Evolutionary conservation across 495 filamentous ascomycete species (phyloP).

Genomic region (Penicillium bialowiezense): DNA sequence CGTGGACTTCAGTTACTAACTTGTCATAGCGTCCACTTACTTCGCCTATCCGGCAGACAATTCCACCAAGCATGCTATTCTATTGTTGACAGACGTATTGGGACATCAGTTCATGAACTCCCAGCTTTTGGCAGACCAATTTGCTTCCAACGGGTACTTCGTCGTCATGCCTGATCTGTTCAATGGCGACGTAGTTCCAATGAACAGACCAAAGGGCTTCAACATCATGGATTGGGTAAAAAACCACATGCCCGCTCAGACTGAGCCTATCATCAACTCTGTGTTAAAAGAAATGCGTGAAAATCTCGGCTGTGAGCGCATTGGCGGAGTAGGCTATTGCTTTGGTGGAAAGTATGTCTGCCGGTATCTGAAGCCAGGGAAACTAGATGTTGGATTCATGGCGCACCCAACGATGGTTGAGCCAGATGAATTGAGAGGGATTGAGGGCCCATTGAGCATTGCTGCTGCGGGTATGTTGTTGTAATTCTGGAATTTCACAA

Average conservation of each 20-base stretch:
- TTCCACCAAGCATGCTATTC: conserved; percentile 24
- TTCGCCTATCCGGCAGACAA: too few species aligned
- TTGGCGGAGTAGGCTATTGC: conserved; percentile 75
- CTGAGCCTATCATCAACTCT: conserved; percentile 59
- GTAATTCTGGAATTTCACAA: background rate
- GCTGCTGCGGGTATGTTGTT: conserved; percentile 56
- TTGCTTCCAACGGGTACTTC: conserved; percentile 73
- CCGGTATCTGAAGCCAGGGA: conserved; percentile 34
- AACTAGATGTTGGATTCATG: conserved; percentile 57
- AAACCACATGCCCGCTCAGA: conserved; percentile 50
- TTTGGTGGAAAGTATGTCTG: conserved; percentile 63
- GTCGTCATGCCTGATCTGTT: conserved; percentile 61
- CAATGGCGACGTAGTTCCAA: conserved; percentile 30
- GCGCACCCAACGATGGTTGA: conserved; percentile 74
- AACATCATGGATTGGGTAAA: conserved; percentile 29
- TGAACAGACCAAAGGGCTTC: conserved; percentile 25
- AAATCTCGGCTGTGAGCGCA: conserved; percentile 52
- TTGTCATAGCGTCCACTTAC: too few species aligned
- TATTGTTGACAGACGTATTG: conserved; percentile 33
- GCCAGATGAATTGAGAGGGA: conserved; percentile 63
- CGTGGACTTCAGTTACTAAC: too few species aligned
- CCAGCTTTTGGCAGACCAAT: conserved; percentile 62
- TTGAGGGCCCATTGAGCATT: conserved; percentile 67
- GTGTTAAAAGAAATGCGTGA: conserved; percentile 53
- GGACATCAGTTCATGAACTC: conserved; percentile 34